Conservation (phyloP, 1,284 basidiomycete genomes). For the Cystobasidium sp. region DNA sequence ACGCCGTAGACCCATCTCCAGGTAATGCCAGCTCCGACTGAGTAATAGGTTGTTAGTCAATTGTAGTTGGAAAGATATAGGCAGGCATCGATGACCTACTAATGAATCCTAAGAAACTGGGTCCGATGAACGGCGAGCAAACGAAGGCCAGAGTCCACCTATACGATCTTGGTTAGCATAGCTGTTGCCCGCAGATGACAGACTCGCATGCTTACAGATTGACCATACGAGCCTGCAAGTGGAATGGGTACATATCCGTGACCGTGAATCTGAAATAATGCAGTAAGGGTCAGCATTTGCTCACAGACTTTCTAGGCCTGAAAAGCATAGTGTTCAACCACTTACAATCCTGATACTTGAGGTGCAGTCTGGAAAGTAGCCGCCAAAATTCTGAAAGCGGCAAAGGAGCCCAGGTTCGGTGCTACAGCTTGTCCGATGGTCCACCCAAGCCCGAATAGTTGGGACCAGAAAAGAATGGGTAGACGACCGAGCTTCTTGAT, state of each 20-base stretch:
- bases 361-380: slow-evolving; percentile 68
- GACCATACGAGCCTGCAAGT: slow-evolving; percentile 73
- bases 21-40: slow-evolving; percentile 22
- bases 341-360: slow-evolving; percentile 44
- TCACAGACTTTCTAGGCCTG: background rate
- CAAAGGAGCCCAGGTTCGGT: slow-evolving; percentile 61
- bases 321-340: background rate
- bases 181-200: background rate
- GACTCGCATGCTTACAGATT: slow-evolving; percentile 64
- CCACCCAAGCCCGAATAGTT: slow-evolving; percentile 57
- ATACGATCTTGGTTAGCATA: background rate
- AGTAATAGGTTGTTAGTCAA: slow-evolving; percentile 16
- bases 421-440: slow-evolving; percentile 63
- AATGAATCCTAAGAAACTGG: slow-evolving; percentile 44
- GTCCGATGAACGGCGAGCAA: slow-evolving; percentile 59
- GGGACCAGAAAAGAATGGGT: slow-evolving; percentile 68
- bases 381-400: slow-evolving; percentile 71
- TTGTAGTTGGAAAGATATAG: background rate
- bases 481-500: slow-evolving; percentile 67
- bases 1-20: slow-evolving; percentile 69
- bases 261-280: background rate
- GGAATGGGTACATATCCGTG: slow-evolving; percentile 71
- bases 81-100: slow-evolving; percentile 15
- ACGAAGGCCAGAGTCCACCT: slow-evolving; percentile 63
- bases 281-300: background rate